Evolutionary conservation across 805 yeast species (phyloP), one percentile per base, ranked within the genome.

Genomic region (Teunomyces gatunensis): DNA sequence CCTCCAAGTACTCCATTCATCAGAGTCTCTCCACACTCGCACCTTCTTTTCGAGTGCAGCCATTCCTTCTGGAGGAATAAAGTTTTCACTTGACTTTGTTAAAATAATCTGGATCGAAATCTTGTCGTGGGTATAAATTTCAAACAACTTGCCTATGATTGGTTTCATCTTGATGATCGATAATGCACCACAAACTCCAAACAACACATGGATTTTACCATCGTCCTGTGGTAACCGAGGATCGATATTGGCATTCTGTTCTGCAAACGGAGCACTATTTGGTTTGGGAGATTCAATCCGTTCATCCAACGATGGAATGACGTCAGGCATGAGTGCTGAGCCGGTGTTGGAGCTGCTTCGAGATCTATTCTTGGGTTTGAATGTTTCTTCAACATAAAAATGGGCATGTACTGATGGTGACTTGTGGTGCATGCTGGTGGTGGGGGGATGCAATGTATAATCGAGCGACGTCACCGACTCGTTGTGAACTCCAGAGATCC

Each of bases 1-100:
- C 56, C 84, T 83, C 86, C 97, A 92, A n/a, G 85, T 81, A 71
- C 51, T 58, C 85, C 85, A 80, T 61, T 80, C 85, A 55, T 80
- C 85, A 18, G 68, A 62, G 56, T 80, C 84, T 55, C 80, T 64
- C 85, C 85, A 80, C 6, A 79, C 67, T 47, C 77, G 70, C 10
- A 80, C 71, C 51, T 74, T 70, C 46, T 74, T 65, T 47, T 72
- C 76, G 43, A 73, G 53, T 49, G 60, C 60, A 42, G 57, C 58
- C 49, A 79, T 64, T 9, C 71, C 70, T 40, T 78, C 83, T 30
- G 69, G 71, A 2, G 77, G 60, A 7, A 80, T 70, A 55, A 80
- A 80, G 55, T 75, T 74, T 50, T 79, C 83, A 9, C 81, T 70
- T 6, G 84, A 69, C 44, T 71, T 70, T 2, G 85, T 80, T 32